Conservation (phyloP, 2,329 filamentous ascomycete genomes). For the Xylariaceae sp. region DNA sequence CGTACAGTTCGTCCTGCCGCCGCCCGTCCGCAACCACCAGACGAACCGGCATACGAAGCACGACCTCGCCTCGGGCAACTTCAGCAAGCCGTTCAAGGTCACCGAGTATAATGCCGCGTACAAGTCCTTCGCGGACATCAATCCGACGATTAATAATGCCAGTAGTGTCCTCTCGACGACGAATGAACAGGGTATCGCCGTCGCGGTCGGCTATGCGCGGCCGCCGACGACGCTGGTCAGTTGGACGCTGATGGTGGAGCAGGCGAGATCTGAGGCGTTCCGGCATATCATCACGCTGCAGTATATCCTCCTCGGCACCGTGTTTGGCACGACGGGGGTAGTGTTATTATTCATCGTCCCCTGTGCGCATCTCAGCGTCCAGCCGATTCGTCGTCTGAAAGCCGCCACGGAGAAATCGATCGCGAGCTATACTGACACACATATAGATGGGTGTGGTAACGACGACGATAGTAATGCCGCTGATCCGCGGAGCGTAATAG, state of each 20-base stretch:
- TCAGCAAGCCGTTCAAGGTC: constrained; percentile 53
- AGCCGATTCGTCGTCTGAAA: constrained; percentile 72
- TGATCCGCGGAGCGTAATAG: constrained; percentile 34
- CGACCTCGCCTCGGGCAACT: constrained; percentile 38
- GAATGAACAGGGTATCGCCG: constrained; percentile 64
- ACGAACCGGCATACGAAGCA: constrained; percentile 46
- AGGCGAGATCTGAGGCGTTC: constrained; percentile 68
- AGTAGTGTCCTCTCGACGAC: constrained; percentile 61
- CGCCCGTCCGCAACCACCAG: constrained; percentile 37
- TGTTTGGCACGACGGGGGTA: constrained; percentile 74
- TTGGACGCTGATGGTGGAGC: constrained; percentile 80
- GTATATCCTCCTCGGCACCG: constrained; percentile 74
- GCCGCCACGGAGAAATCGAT: constrained; percentile 70
- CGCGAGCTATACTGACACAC: constrained; percentile 51
- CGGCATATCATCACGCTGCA: constrained; percentile 69
- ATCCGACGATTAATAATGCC: constrained; percentile 56
- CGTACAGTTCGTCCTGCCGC: constrained; percentile 59
- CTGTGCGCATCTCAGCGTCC: constrained; percentile 73
- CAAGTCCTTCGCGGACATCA: constrained; percentile 51
- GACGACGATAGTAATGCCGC: constrained; percentile 36
- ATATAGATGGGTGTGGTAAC: constrained; percentile 39
- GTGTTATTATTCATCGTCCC: constrained; percentile 69
- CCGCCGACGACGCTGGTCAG: constrained; percentile 64
- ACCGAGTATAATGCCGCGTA: constrained; percentile 58
- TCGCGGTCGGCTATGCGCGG: constrained; percentile 77